Percentiles rank a stretch among this genome's conserved stretches.
These are phyloP conservation scores for Malassezia brasiliensis DNA, from an alignment of 1,284 basidiomycete genomes.

Conservation along the genomic window DNA sequence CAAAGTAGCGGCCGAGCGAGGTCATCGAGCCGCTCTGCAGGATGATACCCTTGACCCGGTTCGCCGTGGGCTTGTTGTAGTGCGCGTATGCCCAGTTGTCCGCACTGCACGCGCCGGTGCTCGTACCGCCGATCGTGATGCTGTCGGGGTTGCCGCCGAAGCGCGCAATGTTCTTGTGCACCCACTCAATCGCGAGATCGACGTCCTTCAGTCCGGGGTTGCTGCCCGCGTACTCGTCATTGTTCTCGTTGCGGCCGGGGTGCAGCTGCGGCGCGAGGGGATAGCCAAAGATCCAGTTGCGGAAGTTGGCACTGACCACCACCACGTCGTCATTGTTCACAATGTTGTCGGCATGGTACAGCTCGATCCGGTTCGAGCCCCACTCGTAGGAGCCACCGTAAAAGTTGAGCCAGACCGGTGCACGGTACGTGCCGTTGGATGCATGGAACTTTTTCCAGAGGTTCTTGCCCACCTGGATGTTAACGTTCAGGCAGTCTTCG, in stretches of 20 bases:
- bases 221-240: slow-evolving; percentile 4
- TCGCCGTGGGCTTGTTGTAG: slow-evolving; percentile 13
- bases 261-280: slow-evolving; percentile 13
- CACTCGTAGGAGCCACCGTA: slow-evolving; percentile 18
- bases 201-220: slow-evolving; percentile 39
- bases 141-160: slow-evolving; percentile 60
- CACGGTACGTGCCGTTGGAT: slow-evolving; percentile 2
- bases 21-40: slow-evolving; percentile 17
- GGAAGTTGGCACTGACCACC: slow-evolving; percentile 13
- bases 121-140: slow-evolving; percentile 78
- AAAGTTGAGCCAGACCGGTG: slow-evolving; percentile 15
- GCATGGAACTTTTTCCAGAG: slow-evolving; percentile 8
- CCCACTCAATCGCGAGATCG: slow-evolving; percentile 50
- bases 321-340: slow-evolving; percentile 14
- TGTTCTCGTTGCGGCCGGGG: not conserved
- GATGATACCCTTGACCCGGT: slow-evolving; percentile 10
- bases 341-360: slow-evolving; percentile 8
- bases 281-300: slow-evolving; percentile 19
- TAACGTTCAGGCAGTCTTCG: slow-evolving; percentile 18
- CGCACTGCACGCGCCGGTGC: slow-evolving; percentile 58
- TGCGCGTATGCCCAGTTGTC: slow-evolving; percentile 17
- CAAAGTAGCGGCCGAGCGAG: slow-evolving; percentile 12
- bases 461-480: slow-evolving; percentile 15
- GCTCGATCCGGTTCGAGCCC: slow-evolving; percentile 7
- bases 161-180: slow-evolving; percentile 53